Conservation (phyloP, 2,329 filamentous ascomycete genomes). For the Lojkania enalia region DNA sequence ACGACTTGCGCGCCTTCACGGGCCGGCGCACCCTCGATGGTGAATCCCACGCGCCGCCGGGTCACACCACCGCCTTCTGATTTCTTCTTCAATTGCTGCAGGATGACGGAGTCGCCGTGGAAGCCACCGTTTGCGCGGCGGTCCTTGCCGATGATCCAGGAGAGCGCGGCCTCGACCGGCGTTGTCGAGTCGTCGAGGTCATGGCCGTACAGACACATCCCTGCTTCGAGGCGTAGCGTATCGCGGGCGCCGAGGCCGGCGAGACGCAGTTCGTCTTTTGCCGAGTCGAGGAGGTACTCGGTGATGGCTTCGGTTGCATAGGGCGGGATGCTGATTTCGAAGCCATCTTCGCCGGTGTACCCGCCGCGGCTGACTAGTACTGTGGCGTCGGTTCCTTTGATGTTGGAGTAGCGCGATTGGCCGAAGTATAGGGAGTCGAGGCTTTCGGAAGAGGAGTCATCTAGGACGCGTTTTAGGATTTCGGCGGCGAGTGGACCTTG, state of each 20-base stretch:
- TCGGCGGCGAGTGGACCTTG: slow-evolving; percentile 80
- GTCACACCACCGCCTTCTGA: slow-evolving; percentile 72
- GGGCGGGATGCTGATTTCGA: slow-evolving; percentile 86
- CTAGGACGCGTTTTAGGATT: slow-evolving; percentile 68
- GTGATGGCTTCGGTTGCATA: slow-evolving; percentile 67
- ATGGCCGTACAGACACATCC: slow-evolving; percentile 99
- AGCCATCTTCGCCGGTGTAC: slow-evolving; percentile 97
- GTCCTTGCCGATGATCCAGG: slow-evolving; percentile 84
- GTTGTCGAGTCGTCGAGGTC: slow-evolving; percentile 82
- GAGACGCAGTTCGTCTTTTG: slow-evolving; percentile 69
- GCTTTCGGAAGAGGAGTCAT: slow-evolving; percentile 47
- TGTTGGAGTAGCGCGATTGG: slow-evolving; percentile 65
- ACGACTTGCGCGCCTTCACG: slow-evolving; percentile 85
- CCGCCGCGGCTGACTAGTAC: slow-evolving; percentile 84
- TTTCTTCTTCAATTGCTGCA: slow-evolving; percentile 74
- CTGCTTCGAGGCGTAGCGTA: slow-evolving; percentile 89
- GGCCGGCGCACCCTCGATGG: slow-evolving; percentile 84
- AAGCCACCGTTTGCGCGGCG: slow-evolving; percentile 74
- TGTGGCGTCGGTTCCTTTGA: slow-evolving; percentile 60
- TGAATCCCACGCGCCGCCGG: slow-evolving; percentile 76
- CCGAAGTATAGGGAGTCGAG: slow-evolving; percentile 77
- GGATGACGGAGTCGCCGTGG: slow-evolving; percentile 78
- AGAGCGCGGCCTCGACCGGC: slow-evolving; percentile 66
- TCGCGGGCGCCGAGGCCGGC: slow-evolving; percentile 91
- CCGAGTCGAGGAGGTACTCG: slow-evolving; percentile 67